Base-by-base conservation (phyloP, 2,329 filamentous ascomycete species). In the Clarireedia paspali region DNA sequence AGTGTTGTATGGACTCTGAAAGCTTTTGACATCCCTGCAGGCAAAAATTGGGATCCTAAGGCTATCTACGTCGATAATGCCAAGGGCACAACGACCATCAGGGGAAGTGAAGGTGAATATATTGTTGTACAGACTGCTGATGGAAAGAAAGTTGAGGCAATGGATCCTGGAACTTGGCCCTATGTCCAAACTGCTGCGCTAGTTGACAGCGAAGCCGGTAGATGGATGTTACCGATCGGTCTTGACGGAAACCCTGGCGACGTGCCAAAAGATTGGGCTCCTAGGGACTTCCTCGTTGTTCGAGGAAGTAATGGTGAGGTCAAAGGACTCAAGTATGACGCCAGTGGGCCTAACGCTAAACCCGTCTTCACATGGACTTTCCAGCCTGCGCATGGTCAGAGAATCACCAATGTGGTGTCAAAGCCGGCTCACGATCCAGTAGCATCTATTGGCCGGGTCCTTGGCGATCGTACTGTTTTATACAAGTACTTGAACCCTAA, bases 401-500 rank as follows among this genome's bases (percentile, higher is more conserved):
- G 77, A 57, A 83, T 97, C 53, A 75, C 85, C 6, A 75, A 79
- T 46, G 77, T 94, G 40, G 85, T 84, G 2, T 78, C 84, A 17
- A 81, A 85, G 48, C 84, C 89, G 9, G 68, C 80, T 2, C 87
- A 92, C 61, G 91, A 99, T 64, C 90, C 90, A 0, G 85, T 97
- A 48, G 92, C 94, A 3, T 97, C 94, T 0, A 96, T 99, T 64
- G 94, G 94, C 9, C 90, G 89, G 57, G 94, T 97, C 1, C 81
- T 99, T 23, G 91, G 91, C 26, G 88, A 99, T 67, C 83, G 94
- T 45, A 85, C 85, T n/a, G 94, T 99, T 48, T 81, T 92, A 60
- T 99, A 99, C 82, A 99, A 99, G 74, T 97, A 97, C 69, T 75
- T 99, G 42, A 96, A 95, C 73, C 84, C 89, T 0, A 96, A 95